Evolutionary conservation across 768 basidiomycete genomes (phyloP), one percentile per base, ranked within the genome.

Genomic region (Rhodotorula babjevae): DNA sequence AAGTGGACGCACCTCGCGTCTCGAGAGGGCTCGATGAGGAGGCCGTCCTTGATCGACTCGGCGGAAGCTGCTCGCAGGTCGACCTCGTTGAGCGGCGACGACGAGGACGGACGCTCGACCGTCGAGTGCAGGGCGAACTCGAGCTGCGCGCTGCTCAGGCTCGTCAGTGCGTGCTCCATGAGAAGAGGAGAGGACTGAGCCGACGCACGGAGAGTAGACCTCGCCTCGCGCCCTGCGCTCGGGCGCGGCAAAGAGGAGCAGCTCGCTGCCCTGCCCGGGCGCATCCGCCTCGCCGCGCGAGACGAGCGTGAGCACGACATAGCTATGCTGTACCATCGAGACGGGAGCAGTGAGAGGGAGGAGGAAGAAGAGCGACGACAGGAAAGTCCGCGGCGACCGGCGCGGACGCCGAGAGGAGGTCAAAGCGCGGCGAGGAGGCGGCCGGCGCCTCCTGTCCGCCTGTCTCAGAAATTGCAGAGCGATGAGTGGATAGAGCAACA

Each of bases 221-320:
- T 56, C 64, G 5, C 64, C 64, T 21, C 29, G 16, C 3, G 3
- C 2, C 0, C 64, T 3, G 2, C 29, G 16, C 9, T 42, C 19
- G 4, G 44, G 55, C 53, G 36, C 29, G 1, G 23, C 42, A 11
- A 57, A 65, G 8, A 56, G 23, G 14, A 65, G 55, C 0, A 65
- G 29, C 40, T 65, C 64, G 42, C n/a, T 44, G 0, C 64, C 64
- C 14, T 65, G 64, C 2, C 64, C 64, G 3, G 55, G n/a, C 15
- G 40, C 14, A 12, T n/a, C 27, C 9, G 64, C 18, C 11, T 16
- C 16, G 18, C 64, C 64, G 55, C 64, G 64, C 10, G 64, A 31
- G 44, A 65, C 55, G 44, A 65, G 64, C 15, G 44, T 47, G 64
- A 55, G 56, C 9, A 64, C 53, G n/a, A 65, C 14, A 21, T 21